Percentiles rank a stretch among this genome's conserved stretches.
Conservation (phyloP, 257 asterid genomes). For the Jaltomata sinuosa region DNA sequence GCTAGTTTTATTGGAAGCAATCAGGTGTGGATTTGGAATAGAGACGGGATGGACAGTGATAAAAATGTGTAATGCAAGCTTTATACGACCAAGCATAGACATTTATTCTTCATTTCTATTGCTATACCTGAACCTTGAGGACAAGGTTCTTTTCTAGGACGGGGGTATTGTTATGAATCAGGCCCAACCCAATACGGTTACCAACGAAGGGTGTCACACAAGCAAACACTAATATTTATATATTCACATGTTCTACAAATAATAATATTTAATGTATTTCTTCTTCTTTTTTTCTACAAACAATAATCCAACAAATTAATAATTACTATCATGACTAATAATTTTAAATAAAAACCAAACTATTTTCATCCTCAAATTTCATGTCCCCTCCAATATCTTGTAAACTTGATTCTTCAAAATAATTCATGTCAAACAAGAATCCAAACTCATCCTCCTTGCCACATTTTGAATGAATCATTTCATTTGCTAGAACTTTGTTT, state of each 20-base stretch:
- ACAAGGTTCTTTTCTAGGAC: too few relatives aligned
- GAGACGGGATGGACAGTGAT: too few relatives aligned
- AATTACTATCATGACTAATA: not conserved
- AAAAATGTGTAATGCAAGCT: too few relatives aligned
- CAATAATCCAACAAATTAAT: not conserved
- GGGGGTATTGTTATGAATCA: too few relatives aligned
- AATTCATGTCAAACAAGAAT: slow-evolving; percentile 22
- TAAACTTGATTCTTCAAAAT: slow-evolving; percentile 16
- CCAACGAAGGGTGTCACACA: too few relatives aligned
- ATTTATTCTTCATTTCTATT: too few relatives aligned
- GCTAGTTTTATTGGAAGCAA: too few relatives aligned
- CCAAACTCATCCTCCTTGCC: slow-evolving; percentile 27
- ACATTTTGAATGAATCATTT: slow-evolving; percentile 3
- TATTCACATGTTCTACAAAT: not conserved
- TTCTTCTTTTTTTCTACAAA: not conserved
- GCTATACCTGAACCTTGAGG: too few relatives aligned
- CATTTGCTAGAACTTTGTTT: not conserved
- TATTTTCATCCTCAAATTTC: slow-evolving; percentile 24
- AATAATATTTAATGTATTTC: not conserved
- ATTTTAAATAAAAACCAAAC: slow-evolving; percentile 34
- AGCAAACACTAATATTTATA: too few relatives aligned
- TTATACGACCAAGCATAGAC: too few relatives aligned
- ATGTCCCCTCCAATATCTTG: not conserved
- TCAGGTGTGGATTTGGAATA: too few relatives aligned
- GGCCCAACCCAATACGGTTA: too few relatives aligned